These are phyloP conservation scores for Phytophthora agathidicida DNA, from an alignment of 352 stramenopile genomes.

Conservation along the genomic window DNA sequence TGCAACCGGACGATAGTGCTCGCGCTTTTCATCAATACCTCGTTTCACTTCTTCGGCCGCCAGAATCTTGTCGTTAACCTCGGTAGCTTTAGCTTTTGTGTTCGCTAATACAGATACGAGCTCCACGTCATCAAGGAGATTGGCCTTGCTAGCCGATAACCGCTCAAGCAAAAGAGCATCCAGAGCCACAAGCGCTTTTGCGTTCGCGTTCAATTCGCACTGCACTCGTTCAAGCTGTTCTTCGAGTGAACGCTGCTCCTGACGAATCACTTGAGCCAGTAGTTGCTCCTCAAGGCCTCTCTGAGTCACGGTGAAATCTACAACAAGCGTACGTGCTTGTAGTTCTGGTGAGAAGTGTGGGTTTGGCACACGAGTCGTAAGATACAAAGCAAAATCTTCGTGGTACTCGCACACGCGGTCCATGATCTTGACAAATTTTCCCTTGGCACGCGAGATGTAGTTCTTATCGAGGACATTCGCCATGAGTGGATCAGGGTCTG, in stretches of 20 bases:
- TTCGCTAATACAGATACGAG: slow-evolving; percentile 86
- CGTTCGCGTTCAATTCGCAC: slow-evolving; percentile 86
- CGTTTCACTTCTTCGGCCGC: slow-evolving; percentile 86
- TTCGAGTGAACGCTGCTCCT: slow-evolving; percentile 91
- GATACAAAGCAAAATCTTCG: slow-evolving; percentile 69
- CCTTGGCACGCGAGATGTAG: slow-evolving; percentile 63
- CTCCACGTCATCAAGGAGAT: slow-evolving; percentile 89
- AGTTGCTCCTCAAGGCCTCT: slow-evolving; percentile 92
- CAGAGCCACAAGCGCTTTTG: slow-evolving; percentile 83
- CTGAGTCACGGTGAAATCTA: slow-evolving; percentile 94
- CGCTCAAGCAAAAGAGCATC: slow-evolving; percentile 88
- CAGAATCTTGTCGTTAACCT: slow-evolving; percentile 92
- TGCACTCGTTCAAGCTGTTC: slow-evolving; percentile 90
- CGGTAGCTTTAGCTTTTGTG: slow-evolving; percentile 90
- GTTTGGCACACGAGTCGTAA: slow-evolving; percentile 71
- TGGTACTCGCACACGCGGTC: slow-evolving; percentile 74
- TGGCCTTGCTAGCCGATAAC: slow-evolving; percentile 84
- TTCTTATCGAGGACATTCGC: slow-evolving; percentile 73
- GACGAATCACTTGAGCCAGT: slow-evolving; percentile 90
- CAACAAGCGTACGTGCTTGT: slow-evolving; percentile 66
- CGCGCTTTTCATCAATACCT: slow-evolving; percentile 91
- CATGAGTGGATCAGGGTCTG: slow-evolving; percentile 64
- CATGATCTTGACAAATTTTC: slow-evolving; percentile 70
- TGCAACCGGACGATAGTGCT: slow-evolving; percentile 91
- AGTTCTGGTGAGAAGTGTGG: slow-evolving; percentile 77